Evolutionary conservation across 2,329 filamentous ascomycete genomes (phyloP), one percentile per base, ranked within the genome.

Genomic region (Chaetoscypha palmicola): DNA sequence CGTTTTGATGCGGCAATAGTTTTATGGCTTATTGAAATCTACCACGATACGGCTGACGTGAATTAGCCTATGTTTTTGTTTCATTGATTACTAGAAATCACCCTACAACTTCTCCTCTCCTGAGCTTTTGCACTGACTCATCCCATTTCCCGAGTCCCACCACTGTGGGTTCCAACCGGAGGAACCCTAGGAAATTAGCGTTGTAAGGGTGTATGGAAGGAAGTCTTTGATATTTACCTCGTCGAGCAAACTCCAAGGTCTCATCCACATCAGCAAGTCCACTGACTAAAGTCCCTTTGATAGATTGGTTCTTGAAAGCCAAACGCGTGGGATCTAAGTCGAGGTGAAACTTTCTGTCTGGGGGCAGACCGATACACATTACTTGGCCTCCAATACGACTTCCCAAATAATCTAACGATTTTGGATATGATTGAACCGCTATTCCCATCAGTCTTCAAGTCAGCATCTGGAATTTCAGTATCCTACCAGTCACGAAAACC

Each of bases 81-180:
- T 31, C 9, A 9, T 4, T 11, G 9, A 4, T 31, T 12, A 4
- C 3, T 31, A 51, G n/a, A n/a, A n/a, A 39, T 17, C 50, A 24
- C 22, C 55, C 55, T 10, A 52, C 53, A 31, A 57, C 51, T 24
- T 52, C 43, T 10, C 55, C 55, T 11, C 42, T 43, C 24, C 49
- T 46, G 8, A 56, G 41, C 36, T 56, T 53, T 20, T 54, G 51
- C 12, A 54, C 48, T 22, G 48, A 50, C 17, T 57, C 53, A 1
- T 34, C 44, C 26, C 44, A 46, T 40, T 48, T 14, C 5, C 36
- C 46, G 39, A 49, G 43, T 11, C 39, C 51, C 20, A 48, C 46
- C n/a, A 48, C 46, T 35, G 52, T 48, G 38, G 45, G 51, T 11
- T 48, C 52, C 20, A 43, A 44, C 35, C 48, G 47, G 33, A 53